These are phyloP conservation scores for Pythium sukuiense DNA, from an alignment of 352 stramenopile genomes.

Conservation along the genomic window DNA sequence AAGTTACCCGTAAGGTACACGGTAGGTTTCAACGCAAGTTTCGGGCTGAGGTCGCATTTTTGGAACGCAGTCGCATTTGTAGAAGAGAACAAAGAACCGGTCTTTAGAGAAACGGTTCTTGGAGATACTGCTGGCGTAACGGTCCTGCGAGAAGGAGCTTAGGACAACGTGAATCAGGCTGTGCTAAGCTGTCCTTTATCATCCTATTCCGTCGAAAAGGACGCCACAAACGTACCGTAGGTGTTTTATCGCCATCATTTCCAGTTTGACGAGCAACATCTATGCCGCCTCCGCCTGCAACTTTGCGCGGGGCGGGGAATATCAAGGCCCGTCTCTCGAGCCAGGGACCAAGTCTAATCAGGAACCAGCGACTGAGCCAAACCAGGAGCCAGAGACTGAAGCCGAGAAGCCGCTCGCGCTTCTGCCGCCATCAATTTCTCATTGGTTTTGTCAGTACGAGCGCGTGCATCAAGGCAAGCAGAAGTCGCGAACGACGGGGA, in stretches of 20 bases:
- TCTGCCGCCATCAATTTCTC: background rate
- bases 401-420: background rate
- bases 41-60: background rate
- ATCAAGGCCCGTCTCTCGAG: background rate
- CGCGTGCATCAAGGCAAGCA: background rate
- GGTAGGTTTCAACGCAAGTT: background rate
- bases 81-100: too few relatives aligned
- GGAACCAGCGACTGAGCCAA: too few relatives aligned
- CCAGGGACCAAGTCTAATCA: too few relatives aligned
- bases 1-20: background rate
- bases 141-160: too few relatives aligned
- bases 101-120: background rate
- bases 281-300: background rate
- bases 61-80: too few relatives aligned
- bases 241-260: too few relatives aligned
- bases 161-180: too few relatives aligned
- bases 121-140: background rate
- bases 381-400: too few relatives aligned
- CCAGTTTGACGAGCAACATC: background rate
- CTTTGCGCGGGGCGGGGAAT: background rate
- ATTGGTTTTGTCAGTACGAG: background rate
- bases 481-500: background rate
- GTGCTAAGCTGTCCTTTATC: too few relatives aligned
- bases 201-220: too few relatives aligned
- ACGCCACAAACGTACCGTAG: background rate